Percentiles rank a stretch among this genome's conserved stretches.
These are phyloP conservation scores for Clavispora vitiphila DNA, from an alignment of 805 yeast species.

Conservation along the genomic window DNA sequence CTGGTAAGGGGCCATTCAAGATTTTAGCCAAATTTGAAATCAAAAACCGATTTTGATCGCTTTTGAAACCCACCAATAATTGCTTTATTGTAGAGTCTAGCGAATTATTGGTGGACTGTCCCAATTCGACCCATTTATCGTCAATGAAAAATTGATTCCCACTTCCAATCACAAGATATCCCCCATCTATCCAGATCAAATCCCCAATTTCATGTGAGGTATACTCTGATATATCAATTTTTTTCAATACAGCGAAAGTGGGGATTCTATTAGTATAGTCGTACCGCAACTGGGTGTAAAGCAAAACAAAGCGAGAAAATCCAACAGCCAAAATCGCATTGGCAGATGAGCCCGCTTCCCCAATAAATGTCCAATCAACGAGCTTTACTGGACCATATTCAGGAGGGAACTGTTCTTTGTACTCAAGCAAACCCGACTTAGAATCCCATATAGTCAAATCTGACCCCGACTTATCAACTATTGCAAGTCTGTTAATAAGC, in stretches of 20 bases:
- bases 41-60: slow-evolving; percentile 24
- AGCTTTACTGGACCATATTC: slow-evolving; percentile 48
- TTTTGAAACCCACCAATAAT: slow-evolving; percentile 28
- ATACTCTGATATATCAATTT: slow-evolving; percentile 61
- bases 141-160: slow-evolving; percentile 87
- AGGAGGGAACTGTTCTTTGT: slow-evolving; percentile 38
- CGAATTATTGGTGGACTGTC: slow-evolving; percentile 16
- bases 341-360: slow-evolving; percentile 35
- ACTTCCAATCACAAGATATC: slow-evolving; percentile 74
- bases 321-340: slow-evolving; percentile 77
- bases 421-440: slow-evolving; percentile 61
- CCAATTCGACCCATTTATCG: slow-evolving; percentile 50
- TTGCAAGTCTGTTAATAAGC: slow-evolving; percentile 61
- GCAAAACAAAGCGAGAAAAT: slow-evolving; percentile 53
- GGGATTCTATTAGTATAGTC: slow-evolving; percentile 83
- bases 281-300: slow-evolving; percentile 79
- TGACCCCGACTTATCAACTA: slow-evolving; percentile 52
- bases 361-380: slow-evolving; percentile 80
- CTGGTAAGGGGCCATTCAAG: slow-evolving; percentile 83
- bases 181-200: slow-evolving; percentile 78
- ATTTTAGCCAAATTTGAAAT: slow-evolving; percentile 70
- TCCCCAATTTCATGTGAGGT: slow-evolving; percentile 86
- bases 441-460: slow-evolving; percentile 77
- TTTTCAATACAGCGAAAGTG: slow-evolving; percentile 70
- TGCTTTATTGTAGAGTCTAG: slow-evolving; percentile 51